Base-by-base conservation (phyloP, 441 rosid species). In the Mallotus repandus region DNA sequence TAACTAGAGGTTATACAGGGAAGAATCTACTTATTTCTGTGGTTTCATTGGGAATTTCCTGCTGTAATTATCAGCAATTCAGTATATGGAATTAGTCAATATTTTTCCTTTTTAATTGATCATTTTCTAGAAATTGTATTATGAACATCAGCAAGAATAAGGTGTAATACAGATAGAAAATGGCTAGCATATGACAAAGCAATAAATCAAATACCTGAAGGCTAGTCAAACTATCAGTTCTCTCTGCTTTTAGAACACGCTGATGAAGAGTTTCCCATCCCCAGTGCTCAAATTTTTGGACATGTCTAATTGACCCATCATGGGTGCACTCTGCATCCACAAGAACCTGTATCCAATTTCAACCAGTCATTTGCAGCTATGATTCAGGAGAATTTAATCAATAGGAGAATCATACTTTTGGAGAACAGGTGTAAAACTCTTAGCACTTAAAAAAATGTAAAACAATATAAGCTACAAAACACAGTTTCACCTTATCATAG, bases 281-380 rank as follows among this genome's bases (percentile, higher is more conserved):
- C 98, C 98, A 95, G 11, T 87, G 85, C 80, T 92, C 99, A 86
- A 89, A 95, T 77, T 95, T 95, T 74, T 92, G 97, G 72, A 95
- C 79, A 76, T 92, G 98, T 76, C 81, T 87, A 63, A 92, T 82
- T 41, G 99, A 95, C 16, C 99, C 99, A 81, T 95, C 99, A 80
- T 92, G 99, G 68, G 98, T 95, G 82, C 98, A 95, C 75, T 92
- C 99, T 61, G 99, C 99, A 85, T 95, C 99, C 66, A 95, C 99
- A 52, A 95, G 96, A 58, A 95, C 93, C 97, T 94, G 84, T 76
- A 82, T 59, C 43, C 72, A 64, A 71, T 72, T 49, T 49, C 59
- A 82, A 75, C 65, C 6, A 68, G n/a, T 64, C 55, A 65, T 71
- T 69, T 54, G 56, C 63, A 57, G 68, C 38, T 5, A 64, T 45